Evolutionary conservation across 345 rosid species (phyloP).

Genomic region (Populus alba): DNA sequence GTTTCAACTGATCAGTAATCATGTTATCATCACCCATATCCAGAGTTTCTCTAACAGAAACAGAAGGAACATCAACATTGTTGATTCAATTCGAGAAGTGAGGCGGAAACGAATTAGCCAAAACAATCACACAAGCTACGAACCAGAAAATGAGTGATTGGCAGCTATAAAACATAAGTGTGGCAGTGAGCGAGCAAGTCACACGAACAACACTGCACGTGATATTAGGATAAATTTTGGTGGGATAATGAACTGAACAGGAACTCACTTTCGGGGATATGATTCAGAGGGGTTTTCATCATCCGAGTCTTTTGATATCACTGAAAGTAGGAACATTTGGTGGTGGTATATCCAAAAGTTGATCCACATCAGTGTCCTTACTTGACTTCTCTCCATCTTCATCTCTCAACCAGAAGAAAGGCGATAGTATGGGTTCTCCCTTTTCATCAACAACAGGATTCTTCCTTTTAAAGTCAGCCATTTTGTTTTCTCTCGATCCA

Average conservation of each 20-base stretch:
- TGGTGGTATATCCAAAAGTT: slow-evolving; percentile 37
- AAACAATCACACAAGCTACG: not conserved
- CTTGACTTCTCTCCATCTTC: slow-evolving; percentile 48
- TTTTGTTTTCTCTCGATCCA: slow-evolving; percentile 14
- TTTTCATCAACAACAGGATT: slow-evolving; percentile 28
- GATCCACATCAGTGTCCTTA: slow-evolving; percentile 51
- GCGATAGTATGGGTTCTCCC: slow-evolving; percentile 41
- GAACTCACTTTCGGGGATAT: slow-evolving; percentile 38
- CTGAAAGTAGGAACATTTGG: slow-evolving; percentile 67
- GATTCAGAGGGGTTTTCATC: slow-evolving; percentile 40
- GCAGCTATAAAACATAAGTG: not conserved
- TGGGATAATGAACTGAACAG: not conserved
- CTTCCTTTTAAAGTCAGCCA: slow-evolving; percentile 26
- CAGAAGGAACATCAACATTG: not conserved
- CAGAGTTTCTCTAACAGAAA: slow-evolving; percentile 10
- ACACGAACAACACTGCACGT: not conserved
- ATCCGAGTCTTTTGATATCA: slow-evolving; percentile 72
- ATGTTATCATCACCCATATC: not conserved
- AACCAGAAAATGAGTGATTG: not conserved
- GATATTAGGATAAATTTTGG: not conserved
- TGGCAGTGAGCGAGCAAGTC: not conserved
- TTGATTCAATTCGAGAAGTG: not conserved
- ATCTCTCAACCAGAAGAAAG: slow-evolving; percentile 93
- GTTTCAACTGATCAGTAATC: slow-evolving; percentile 11
- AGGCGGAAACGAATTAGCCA: not conserved